Base-by-base conservation (phyloP, 1,284 basidiomycete species). In the Marasmius oreades region DNA sequence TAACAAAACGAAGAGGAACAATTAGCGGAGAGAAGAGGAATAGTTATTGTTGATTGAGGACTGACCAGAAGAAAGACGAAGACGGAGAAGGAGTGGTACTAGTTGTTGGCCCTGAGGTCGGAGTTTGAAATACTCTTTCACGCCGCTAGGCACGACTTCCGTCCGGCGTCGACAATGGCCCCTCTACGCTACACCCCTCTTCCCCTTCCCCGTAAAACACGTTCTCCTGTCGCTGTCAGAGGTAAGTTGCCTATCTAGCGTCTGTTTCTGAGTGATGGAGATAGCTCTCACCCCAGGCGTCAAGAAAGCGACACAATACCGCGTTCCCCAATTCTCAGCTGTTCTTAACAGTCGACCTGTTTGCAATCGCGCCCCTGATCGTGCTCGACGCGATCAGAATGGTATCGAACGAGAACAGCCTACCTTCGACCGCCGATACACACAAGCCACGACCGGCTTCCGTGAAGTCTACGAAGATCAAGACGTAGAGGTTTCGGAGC, bases 21-120 rank as follows among this genome's bases (percentile, higher is more conserved):
- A 55, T 46, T 22, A 69, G 64, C 26, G 53, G 62, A 22, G 61
- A 62, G 58, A 64, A 33, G 55, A 61, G 51, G 22, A 51, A 43
- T 37, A 26, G 51, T 12, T 26, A 28, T n/a, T n/a, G n/a, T n/a
- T n/a, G 31, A 37, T 18, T 23, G 47, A 45, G 48, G 31, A 48
- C 24, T 20, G 48, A 52, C 51, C 47, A 53, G 37, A 43, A 28
- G 47, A 43, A 55, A 43, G 44, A 55, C 36, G 48, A 22, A 37
- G 51, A 53, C 34, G 23, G 45, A n/a, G 31, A 44, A 16, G n/a
- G 44, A 46, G 22, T 14, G n/a, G 20, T 47, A 18, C 43, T 34
- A 12, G 16, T 33, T 18, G 22, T 26, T 24, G 24, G 24, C 22
- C 39, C 39, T 31, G 22, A 20, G 20, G 26, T 51, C 11, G 33